phyloP scores from a whole-genome alignment of 306 rosid species.

The Dalbergia oliveri region DNA sequence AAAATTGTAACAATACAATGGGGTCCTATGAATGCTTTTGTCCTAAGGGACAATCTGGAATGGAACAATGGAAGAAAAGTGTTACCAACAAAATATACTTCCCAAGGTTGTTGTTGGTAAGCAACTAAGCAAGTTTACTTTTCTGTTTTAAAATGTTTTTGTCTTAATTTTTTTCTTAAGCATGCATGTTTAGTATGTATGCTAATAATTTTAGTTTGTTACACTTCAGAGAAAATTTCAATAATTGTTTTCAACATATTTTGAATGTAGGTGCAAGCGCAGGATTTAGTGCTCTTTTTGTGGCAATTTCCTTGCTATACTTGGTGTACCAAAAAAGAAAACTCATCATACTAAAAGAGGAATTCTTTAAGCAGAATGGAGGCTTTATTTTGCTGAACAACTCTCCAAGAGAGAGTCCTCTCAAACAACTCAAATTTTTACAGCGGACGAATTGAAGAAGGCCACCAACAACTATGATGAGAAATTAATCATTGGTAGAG shows the following conservation, averaged over 20 bases:
- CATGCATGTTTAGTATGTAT: neutral
- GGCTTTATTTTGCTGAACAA: slow-evolving; percentile 41
- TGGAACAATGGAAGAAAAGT: neutral
- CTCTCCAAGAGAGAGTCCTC: neutral
- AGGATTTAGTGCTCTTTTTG: slow-evolving; percentile 1
- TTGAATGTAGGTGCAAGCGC: slow-evolving; percentile 32
- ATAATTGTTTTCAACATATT: neutral
- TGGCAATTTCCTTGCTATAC: neutral
- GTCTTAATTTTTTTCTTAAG: neutral
- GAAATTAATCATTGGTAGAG: slow-evolving; percentile 21
- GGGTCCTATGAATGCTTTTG: slow-evolving; percentile 9
- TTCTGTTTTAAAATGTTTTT: neutral
- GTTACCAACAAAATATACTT: neutral
- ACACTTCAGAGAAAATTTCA: neutral
- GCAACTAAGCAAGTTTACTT: neutral
- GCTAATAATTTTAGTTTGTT: neutral
- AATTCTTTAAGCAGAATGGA: slow-evolving; percentile 50
- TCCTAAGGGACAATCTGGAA: neutral
- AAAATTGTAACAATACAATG: neutral
- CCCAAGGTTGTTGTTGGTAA: neutral
- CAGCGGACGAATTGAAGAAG: slow-evolving; percentile 28
- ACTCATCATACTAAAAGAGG: slow-evolving; percentile 36
- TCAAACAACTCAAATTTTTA: slow-evolving; percentile 34
- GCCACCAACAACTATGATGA: slow-evolving; percentile 54
- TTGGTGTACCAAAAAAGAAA: slow-evolving; percentile 46